Percentiles rank a stretch among this genome's conserved stretches.
Evolutionary conservation across 495 filamentous ascomycete species (phyloP).

Genomic region (Wilcoxina mikolae): DNA sequence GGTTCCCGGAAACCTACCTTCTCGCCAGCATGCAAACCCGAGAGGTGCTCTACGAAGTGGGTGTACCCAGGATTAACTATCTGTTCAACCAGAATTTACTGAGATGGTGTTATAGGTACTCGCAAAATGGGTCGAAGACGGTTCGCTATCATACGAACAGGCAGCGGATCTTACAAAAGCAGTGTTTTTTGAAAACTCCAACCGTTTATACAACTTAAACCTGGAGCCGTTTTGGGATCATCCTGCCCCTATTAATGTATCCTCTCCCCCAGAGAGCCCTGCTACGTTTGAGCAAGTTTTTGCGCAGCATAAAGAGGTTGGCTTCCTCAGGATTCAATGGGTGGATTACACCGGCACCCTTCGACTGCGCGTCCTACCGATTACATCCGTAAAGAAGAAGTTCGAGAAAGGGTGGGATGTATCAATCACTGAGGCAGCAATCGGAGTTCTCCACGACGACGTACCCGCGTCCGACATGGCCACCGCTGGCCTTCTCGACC

Average conservation of each 20-base stretch:
- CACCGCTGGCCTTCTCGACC: conserved; percentile 41
- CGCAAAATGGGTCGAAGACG: conserved; percentile 42
- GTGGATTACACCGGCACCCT: conserved; percentile 59
- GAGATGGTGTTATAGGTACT: no score
- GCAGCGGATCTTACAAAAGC: conserved; percentile 42
- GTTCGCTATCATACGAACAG: conserved; percentile 38
- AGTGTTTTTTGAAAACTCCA: conserved; percentile 55
- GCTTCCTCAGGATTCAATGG: conserved; percentile 61
- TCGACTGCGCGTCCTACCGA: conserved; percentile 47
- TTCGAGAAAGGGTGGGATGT: conserved; percentile 32
- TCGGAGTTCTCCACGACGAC: conserved; percentile 49
- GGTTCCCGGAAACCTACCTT: conserved; percentile 70
- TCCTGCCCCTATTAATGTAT: no score
- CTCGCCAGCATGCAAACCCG: conserved; percentile 65
- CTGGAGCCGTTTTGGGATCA: no score
- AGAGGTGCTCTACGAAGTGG: conserved; percentile 41
- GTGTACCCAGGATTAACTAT: neutral
- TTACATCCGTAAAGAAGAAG: neutral
- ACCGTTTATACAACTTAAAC: conserved; percentile 46
- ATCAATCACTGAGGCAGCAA: conserved; percentile 39
- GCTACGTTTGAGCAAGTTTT: conserved; percentile 2
- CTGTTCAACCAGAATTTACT: no score
- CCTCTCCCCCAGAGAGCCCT: no score
- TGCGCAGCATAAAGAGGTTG: conserved; percentile 28
- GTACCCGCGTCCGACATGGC: neutral